These are phyloP conservation scores for Ganoderma sinense DNA, from an alignment of 1,284 basidiomycete genomes.

Conservation along the genomic window DNA sequence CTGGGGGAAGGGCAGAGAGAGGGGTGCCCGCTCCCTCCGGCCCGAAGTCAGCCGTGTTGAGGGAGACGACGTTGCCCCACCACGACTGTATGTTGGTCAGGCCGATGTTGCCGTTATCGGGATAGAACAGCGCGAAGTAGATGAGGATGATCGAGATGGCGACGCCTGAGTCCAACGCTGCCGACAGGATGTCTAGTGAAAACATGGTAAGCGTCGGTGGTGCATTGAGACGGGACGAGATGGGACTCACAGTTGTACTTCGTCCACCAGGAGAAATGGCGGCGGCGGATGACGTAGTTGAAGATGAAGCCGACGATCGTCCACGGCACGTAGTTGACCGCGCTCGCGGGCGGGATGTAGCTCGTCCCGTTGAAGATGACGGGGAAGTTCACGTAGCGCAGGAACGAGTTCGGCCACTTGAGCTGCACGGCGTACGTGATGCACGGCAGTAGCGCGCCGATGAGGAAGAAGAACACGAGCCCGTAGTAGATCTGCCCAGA, in stretches of 20 bases:
- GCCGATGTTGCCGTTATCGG: slow-evolving; percentile 51
- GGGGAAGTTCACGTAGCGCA: slow-evolving; percentile 82
- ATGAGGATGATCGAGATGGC: slow-evolving; percentile 53
- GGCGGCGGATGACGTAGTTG: slow-evolving; percentile 52
- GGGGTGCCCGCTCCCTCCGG: slow-evolving; percentile 33
- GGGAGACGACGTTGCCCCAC: slow-evolving; percentile 53
- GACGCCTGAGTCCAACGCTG: slow-evolving; percentile 55
- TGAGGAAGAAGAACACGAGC: slow-evolving; percentile 55
- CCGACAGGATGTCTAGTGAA: slow-evolving; percentile 53
- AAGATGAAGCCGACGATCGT: slow-evolving; percentile 49
- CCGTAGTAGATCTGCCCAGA: slow-evolving; percentile 48
- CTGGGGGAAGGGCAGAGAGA: slow-evolving; percentile 30
- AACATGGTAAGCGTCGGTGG: no score
- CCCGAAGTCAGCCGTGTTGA: slow-evolving; percentile 41
- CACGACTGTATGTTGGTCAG: slow-evolving; percentile 42
- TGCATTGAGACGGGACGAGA: not conserved
- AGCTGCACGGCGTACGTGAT: slow-evolving; percentile 44
- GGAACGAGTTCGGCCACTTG: slow-evolving; percentile 55
- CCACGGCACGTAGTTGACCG: slow-evolving; percentile 53
- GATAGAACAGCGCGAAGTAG: slow-evolving; percentile 58
- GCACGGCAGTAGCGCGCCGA: slow-evolving; percentile 51
- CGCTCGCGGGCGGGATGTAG: slow-evolving; percentile 50
- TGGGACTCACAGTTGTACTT: slow-evolving; percentile 53
- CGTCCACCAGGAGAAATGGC: slow-evolving; percentile 53
- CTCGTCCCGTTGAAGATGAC: slow-evolving; percentile 44